Evolutionary conservation across 106 monocot genomes (phyloP).

Genomic region (Phalaenopsis aphrodite): DNA sequence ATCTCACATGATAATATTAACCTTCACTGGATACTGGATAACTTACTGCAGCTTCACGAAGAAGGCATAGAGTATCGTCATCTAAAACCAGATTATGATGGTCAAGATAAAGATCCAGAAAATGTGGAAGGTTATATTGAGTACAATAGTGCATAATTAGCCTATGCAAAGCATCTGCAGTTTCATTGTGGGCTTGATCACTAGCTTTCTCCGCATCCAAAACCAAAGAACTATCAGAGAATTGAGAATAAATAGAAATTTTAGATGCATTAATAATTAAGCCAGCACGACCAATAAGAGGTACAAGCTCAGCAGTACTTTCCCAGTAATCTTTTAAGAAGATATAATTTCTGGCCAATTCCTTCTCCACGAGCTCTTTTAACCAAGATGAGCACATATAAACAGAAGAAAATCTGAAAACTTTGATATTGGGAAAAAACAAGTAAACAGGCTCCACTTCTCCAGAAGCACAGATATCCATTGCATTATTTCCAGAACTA

Average conservation of each 20-base stretch:
- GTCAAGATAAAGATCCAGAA: constrained; percentile 87
- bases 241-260: background rate
- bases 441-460: constrained; percentile 62
- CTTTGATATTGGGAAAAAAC: constrained; percentile 58
- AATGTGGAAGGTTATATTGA: constrained; percentile 53
- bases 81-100: constrained; percentile 51
- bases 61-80: constrained; percentile 32
- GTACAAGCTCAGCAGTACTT: constrained; percentile 45
- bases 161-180: constrained; percentile 51
- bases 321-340: constrained; percentile 83
- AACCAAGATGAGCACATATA: constrained; percentile 51
- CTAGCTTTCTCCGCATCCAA: constrained; percentile 17
- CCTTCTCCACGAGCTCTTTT: constrained; percentile 59
- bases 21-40: constrained; percentile 1
- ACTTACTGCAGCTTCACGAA: constrained; percentile 82
- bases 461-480: constrained; percentile 33
- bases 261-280: constrained; percentile 28
- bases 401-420: constrained; percentile 38
- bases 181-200: constrained; percentile 19
- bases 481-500: constrained; percentile 9
- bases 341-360: constrained; percentile 70
- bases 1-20: constrained; percentile 11
- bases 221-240: constrained; percentile 20
- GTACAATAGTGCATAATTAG: constrained; percentile 54
- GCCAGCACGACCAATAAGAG: constrained; percentile 58